These are phyloP conservation scores for Curvularia hawaiiensis DNA, from an alignment of 2,329 filamentous ascomycete species.

Conservation along the genomic window DNA sequence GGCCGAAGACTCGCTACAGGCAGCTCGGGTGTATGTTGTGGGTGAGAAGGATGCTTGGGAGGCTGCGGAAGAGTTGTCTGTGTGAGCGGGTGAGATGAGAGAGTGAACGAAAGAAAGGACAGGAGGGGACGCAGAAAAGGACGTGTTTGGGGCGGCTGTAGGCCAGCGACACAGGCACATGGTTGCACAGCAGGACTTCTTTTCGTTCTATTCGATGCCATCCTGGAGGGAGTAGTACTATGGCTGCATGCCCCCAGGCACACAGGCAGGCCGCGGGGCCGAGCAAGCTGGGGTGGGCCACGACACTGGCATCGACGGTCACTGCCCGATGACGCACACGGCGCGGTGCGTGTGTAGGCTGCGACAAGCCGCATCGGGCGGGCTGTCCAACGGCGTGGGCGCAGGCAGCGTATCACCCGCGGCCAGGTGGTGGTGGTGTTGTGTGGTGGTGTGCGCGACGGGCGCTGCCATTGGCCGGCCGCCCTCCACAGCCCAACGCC, in stretches of 20 bases:
- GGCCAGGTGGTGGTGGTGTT: conserved; percentile 20
- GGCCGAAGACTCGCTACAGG: background rate
- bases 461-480: conserved; percentile 14
- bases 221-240: too few species aligned
- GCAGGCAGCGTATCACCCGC: conserved; percentile 17
- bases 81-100: background rate
- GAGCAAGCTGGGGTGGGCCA: background rate
- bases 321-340: conserved; percentile 8
- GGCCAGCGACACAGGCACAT: conserved; percentile 7
- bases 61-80: background rate
- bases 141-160: conserved; percentile 1
- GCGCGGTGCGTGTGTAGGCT: background rate
- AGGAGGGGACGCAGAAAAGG: background rate
- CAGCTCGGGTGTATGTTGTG: background rate
- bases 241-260: background rate
- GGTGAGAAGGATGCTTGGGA: background rate
- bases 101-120: background rate
- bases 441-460: conserved; percentile 20
- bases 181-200: background rate
- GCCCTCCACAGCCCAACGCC: conserved; percentile 17
- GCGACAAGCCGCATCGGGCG: conserved; percentile 5
- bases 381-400: background rate
- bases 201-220: too few species aligned
- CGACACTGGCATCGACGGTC: background rate
- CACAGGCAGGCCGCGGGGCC: conserved; percentile 1